phyloP scores from a whole-genome alignment of 1,284 basidiomycete genomes.

The Leccinum angustisporum region DNA sequence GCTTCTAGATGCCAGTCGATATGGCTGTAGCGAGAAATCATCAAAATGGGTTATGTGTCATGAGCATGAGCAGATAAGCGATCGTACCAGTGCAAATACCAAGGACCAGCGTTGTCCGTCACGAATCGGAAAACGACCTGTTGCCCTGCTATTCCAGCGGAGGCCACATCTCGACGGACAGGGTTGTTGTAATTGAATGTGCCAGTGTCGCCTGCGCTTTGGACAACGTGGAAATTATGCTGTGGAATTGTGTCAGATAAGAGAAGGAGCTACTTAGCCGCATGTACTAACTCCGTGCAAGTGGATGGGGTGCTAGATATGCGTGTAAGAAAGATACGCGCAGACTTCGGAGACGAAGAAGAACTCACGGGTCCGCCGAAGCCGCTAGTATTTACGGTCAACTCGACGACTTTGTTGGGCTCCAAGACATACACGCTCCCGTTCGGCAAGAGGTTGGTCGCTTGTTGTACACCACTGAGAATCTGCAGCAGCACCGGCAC shows the following conservation, averaged over 20 bases:
- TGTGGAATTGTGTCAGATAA: constrained; percentile 16
- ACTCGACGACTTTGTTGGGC: constrained; percentile 36
- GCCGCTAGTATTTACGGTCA: constrained; percentile 23
- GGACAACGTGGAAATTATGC: constrained; percentile 39
- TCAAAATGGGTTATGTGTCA: not conserved
- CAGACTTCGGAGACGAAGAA: not conserved
- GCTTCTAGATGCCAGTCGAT: not conserved
- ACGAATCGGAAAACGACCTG: constrained; percentile 35
- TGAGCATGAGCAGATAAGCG: not conserved
- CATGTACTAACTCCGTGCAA: constrained; percentile 18
- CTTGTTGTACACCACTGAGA: constrained; percentile 33
- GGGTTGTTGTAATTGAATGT: constrained; percentile 43
- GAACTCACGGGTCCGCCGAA: constrained; percentile 23
- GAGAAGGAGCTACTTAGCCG: not conserved
- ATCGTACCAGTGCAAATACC: constrained; percentile 30
- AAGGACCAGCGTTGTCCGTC: constrained; percentile 41
- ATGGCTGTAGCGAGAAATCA: not conserved
- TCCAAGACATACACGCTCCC: constrained; percentile 34
- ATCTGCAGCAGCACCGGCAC: constrained; percentile 39
- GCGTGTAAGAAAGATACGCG: constrained; percentile 1
- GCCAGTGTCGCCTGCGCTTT: constrained; percentile 24
- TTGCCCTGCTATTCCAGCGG: constrained; percentile 28
- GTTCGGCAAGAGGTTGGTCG: constrained; percentile 28
- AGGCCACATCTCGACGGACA: constrained; percentile 35
- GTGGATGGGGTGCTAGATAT: constrained; percentile 38